These are phyloP conservation scores for Nosema muscidifuracis DNA, from an alignment of 371 early-diverging fungal species.

Conservation along the genomic window DNA sequence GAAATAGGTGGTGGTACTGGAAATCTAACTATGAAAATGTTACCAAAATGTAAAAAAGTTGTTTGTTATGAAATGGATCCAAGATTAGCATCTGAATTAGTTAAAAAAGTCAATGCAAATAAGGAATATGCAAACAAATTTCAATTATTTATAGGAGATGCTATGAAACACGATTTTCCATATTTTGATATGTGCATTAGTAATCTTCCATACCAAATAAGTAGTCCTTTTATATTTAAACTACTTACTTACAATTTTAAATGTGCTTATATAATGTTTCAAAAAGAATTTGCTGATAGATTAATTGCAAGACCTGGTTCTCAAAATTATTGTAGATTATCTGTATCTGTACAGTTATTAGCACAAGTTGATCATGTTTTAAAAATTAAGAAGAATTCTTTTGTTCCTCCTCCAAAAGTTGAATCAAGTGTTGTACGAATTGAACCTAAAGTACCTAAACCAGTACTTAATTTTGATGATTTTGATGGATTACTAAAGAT, in stretches of 20 bases:
- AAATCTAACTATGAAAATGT: conserved; percentile 88
- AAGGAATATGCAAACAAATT: conserved; percentile 67
- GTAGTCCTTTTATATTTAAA: conserved; percentile 89
- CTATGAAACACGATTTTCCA: conserved; percentile 86
- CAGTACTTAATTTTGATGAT: conserved; percentile 83
- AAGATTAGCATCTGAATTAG: conserved; percentile 87
- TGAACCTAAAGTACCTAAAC: conserved; percentile 82
- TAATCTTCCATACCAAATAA: conserved; percentile 96
- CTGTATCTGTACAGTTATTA: conserved; percentile 88
- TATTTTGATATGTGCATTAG: conserved; percentile 95
- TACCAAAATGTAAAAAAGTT: conserved; percentile 81
- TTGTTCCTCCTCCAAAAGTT: conserved; percentile 95
- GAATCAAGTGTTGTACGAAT: conserved; percentile 87
- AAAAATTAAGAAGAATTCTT: conserved; percentile 89
- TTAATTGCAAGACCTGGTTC: conserved; percentile 90
- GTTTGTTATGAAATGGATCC: conserved; percentile 79
- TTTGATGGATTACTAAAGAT: conserved; percentile 93
- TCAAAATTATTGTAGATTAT: conserved; percentile 80
- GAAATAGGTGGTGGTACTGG: conserved; percentile 99
- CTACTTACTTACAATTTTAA: conserved; percentile 76
- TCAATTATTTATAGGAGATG: conserved; percentile 89
- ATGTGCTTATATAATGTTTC: conserved; percentile 93
- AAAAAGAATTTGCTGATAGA: conserved; percentile 94
- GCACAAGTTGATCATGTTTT: conserved; percentile 89
- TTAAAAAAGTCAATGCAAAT: conserved; percentile 72